These are phyloP conservation scores for Sarocladium brachiariae DNA, from an alignment of 2,329 filamentous ascomycete species.

Conservation along the genomic window DNA sequence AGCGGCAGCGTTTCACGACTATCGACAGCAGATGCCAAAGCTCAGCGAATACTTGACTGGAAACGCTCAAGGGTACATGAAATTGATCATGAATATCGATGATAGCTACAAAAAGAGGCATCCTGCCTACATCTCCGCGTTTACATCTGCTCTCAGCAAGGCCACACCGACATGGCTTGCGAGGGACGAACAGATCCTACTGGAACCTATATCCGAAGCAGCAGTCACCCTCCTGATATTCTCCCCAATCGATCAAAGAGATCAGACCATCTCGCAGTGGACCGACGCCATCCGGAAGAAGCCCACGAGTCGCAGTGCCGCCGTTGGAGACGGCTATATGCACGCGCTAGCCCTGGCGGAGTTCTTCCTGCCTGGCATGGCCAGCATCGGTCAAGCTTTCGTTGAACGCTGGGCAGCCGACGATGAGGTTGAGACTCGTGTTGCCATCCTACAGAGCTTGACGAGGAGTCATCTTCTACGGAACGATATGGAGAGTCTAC, in stretches of 20 bases:
- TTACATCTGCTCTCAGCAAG: conserved; percentile 18
- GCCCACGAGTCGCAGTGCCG: conserved; percentile 25
- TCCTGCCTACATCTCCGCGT: conserved; percentile 3
- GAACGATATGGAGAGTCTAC: conserved; percentile 32
- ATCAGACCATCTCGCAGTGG: conserved; percentile 41
- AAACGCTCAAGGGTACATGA: neutral
- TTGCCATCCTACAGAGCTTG: conserved; percentile 50
- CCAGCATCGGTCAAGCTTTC: conserved; percentile 28
- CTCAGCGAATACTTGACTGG: neutral
- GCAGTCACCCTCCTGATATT: conserved; percentile 43
- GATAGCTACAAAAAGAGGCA: conserved; percentile 7
- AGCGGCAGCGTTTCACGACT: conserved; percentile 19
- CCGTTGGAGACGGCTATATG: conserved; percentile 44
- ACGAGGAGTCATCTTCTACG: conserved; percentile 38
- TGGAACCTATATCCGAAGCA: conserved; percentile 43
- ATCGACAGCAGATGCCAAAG: neutral
- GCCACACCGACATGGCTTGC: conserved; percentile 40
- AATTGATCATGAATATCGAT: neutral
- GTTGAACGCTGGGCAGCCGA: conserved; percentile 47
- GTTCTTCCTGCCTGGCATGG: conserved; percentile 16
- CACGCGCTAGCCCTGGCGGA: conserved; percentile 46
- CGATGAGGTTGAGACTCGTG: conserved; percentile 42
- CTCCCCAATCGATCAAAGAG: conserved; percentile 20
- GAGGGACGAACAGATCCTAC: conserved; percentile 42
- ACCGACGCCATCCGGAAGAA: conserved; percentile 31